Evolutionary conservation across 306 rosid genomes (phyloP), one percentile per base, ranked within the genome.

Genomic region (Glycine latifolia): DNA sequence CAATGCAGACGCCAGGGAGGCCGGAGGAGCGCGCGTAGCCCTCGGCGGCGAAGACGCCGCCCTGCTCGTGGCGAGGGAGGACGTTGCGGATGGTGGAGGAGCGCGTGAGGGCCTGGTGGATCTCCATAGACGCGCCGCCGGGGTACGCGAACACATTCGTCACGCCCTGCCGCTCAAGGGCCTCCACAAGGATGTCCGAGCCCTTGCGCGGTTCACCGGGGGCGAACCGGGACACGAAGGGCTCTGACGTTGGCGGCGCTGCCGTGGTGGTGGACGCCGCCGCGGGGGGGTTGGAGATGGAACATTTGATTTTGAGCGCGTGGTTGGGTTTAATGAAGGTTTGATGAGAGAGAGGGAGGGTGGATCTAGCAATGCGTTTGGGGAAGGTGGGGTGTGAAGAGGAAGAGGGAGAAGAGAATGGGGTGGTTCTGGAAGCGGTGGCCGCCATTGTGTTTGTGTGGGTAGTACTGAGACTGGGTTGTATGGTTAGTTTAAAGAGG

Each of bases 101-200:
- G 84, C 98, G 96, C 6, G 97, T 95, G 37, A 95, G 94, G 0
- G 99, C 97, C 71, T 95, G 98, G 89, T 95, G 98, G 85, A 95
- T 95, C 87, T 95, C 98, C 97, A 95, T 3, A 5, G 99, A 93
- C 5, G 99, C 97, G 68, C 99, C 98, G 11, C 97, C 99, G 4
- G 97, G 99, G 41, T 95, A 93, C 17, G 99, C 97, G 80, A 95
- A 93, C 3, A 95, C 99, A 11, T 77, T 33, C 14, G 85, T 88
- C 7, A 95, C 97, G 4, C 96, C 98, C 58, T 89, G 81, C 5
- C 96, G 93, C 67, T 95, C 99, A 0, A 95, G 92, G 2, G 98
- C 97, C 77, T 95, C 98, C 0, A 95, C 94, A 39, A 95, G 97
- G 77, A 93, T 92, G 70, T 95, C 98, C 0, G 98, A 83, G 55